A percentile compares a stretch with the other conserved stretches of the same genome.
Evolutionary conservation across 2,329 filamentous ascomycete species (phyloP).

Genomic region (Bipolaris victoriae): DNA sequence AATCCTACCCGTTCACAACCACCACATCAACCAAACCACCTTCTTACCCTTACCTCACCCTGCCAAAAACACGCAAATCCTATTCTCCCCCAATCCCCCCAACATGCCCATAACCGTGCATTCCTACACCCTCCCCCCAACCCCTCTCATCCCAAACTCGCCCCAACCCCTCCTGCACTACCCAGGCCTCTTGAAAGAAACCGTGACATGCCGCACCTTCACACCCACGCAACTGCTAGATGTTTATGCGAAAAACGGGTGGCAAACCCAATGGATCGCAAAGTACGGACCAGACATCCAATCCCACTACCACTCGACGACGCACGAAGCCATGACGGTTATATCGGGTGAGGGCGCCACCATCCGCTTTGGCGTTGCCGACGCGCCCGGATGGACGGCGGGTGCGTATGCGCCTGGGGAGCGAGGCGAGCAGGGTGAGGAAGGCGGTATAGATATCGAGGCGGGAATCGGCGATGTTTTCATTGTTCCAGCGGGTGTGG

Average conservation of each 20-base stretch:
- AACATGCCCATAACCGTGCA: slow-evolving; percentile 22
- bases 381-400: slow-evolving; percentile 40
- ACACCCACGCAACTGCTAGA: slow-evolving; percentile 49
- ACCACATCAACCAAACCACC: background rate
- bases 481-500: slow-evolving; percentile 62
- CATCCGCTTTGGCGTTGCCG: slow-evolving; percentile 63
- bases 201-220: slow-evolving; percentile 32
- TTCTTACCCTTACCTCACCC: no score
- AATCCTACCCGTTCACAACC: slow-evolving; percentile 4
- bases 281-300: slow-evolving; percentile 62
- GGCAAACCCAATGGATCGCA: slow-evolving; percentile 63
- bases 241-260: slow-evolving; percentile 57
- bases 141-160: slow-evolving; percentile 50
- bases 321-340: slow-evolving; percentile 65
- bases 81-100: no score
- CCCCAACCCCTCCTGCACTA: slow-evolving; percentile 61
- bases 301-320: slow-evolving; percentile 62
- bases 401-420: slow-evolving; percentile 43
- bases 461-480: slow-evolving; percentile 64
- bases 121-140: slow-evolving; percentile 34
- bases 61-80: no score
- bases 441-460: slow-evolving; percentile 57
- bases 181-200: slow-evolving; percentile 48
- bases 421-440: slow-evolving; percentile 54
- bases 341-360: slow-evolving; percentile 58